Evolutionary conservation across 1,284 basidiomycete genomes (phyloP).

Genomic region (Singerocomus inundabilis): DNA sequence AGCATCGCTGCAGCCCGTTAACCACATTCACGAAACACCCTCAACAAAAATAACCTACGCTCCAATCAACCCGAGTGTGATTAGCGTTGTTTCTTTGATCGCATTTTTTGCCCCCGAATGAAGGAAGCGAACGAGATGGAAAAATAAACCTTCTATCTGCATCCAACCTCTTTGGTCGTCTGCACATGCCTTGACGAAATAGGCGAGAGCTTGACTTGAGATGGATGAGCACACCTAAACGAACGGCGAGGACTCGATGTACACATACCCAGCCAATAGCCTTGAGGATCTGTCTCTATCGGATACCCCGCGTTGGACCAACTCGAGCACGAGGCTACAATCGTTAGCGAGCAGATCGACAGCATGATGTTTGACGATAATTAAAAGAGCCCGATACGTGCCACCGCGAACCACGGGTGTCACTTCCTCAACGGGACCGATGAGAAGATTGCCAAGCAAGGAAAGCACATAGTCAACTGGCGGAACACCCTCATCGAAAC

Average conservation of each 20-base stretch:
- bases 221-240: constrained; percentile 11
- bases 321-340: constrained; percentile 27
- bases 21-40: not conserved
- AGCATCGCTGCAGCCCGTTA: constrained; percentile 41
- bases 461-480: constrained; percentile 26
- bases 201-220: constrained; percentile 47
- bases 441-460: constrained; percentile 39
- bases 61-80: constrained; percentile 61
- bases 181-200: constrained; percentile 44
- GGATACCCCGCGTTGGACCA: constrained; percentile 48
- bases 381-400: constrained; percentile 43
- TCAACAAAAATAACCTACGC: constrained; percentile 44
- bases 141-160: constrained; percentile 45
- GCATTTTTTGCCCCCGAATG: constrained; percentile 40
- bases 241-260: not conserved
- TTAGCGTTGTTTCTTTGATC: constrained; percentile 58
- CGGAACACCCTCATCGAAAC: constrained; percentile 17
- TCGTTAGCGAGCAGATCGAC: constrained; percentile 38
- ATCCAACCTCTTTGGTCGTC: constrained; percentile 29
- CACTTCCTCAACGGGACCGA: constrained; percentile 46
- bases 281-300: constrained; percentile 59
- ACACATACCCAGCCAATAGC: constrained; percentile 63
- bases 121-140: constrained; percentile 48
- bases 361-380: constrained; percentile 49
- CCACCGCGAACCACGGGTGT: constrained; percentile 45